These are phyloP conservation scores for Colletotrichum sp. DNA, from an alignment of 2,329 filamentous ascomycete genomes.

Conservation along the genomic window DNA sequence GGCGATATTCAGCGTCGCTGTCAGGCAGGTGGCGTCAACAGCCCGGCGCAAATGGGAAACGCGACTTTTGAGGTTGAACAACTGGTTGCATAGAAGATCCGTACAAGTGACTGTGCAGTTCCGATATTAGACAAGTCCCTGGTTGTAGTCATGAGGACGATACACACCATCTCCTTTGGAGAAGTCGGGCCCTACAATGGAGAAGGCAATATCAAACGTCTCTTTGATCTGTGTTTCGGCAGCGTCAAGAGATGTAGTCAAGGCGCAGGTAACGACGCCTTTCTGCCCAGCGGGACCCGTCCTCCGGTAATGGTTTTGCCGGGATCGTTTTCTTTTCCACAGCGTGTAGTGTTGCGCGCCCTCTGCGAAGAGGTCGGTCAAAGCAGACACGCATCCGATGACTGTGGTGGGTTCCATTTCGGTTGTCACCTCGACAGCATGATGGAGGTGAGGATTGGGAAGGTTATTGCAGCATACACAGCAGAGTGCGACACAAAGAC, in stretches of 20 bases:
- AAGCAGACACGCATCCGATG: slow-evolving; percentile 22
- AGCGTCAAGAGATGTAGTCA: slow-evolving; percentile 37
- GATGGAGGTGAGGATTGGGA: not conserved
- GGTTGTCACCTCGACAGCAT: slow-evolving; percentile 5
- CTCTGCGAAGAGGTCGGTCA: slow-evolving; percentile 20
- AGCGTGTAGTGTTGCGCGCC: slow-evolving; percentile 31
- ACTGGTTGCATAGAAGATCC: slow-evolving; percentile 30
- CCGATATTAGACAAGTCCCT: slow-evolving; percentile 23
- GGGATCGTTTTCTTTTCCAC: slow-evolving; percentile 38
- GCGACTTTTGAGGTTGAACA: slow-evolving; percentile 28
- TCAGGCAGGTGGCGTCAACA: slow-evolving; percentile 15
- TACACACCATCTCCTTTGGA: slow-evolving; percentile 37
- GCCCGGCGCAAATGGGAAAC: slow-evolving; percentile 29
- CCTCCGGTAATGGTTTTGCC: slow-evolving; percentile 36
- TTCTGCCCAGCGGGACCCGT: slow-evolving; percentile 1
- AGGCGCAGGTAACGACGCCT: slow-evolving; percentile 31
- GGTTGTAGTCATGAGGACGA: not conserved
- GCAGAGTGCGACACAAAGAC: not conserved
- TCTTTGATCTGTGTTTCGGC: slow-evolving; percentile 35
- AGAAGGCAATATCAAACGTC: slow-evolving; percentile 34
- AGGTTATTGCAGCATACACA: not conserved
- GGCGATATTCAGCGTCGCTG: slow-evolving; percentile 34
- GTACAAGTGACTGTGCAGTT: slow-evolving; percentile 25
- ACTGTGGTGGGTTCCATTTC: slow-evolving; percentile 26
- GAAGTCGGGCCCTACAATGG: slow-evolving; percentile 39